A percentile compares a stretch with the other conserved stretches of the same genome.
phyloP scores from a whole-genome alignment of 2,329 filamentous ascomycete genomes.

The Phaeosphaeriaceae sp. region DNA sequence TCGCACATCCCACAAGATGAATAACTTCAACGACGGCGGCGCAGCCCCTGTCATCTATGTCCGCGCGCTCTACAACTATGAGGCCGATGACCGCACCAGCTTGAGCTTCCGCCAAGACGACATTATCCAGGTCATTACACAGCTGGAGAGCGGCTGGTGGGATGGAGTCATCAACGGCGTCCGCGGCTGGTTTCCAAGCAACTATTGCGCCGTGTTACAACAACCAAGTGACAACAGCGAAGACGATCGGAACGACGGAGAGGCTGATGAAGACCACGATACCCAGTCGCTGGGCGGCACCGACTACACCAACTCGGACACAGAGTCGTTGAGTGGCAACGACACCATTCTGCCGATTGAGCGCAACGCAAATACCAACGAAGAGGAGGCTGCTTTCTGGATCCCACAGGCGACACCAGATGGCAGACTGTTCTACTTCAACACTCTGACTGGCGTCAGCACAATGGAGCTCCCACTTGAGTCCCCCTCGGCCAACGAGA shows the following conservation, averaged over 20 bases:
- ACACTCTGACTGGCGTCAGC: conserved; percentile 93
- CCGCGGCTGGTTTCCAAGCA: conserved; percentile 98
- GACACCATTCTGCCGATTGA: conserved; percentile 68
- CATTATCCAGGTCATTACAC: conserved; percentile 97
- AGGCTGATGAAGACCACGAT: conserved; percentile 57
- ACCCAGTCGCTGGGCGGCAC: conserved; percentile 53
- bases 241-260: conserved; percentile 64
- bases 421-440: conserved; percentile 95
- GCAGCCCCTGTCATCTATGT: conserved; percentile 76
- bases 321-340: conserved; percentile 52
- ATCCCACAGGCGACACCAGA: conserved; percentile 96
- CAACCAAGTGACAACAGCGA: conserved; percentile 75
- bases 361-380: conserved; percentile 64
- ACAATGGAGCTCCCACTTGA: conserved; percentile 95
- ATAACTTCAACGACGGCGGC: conserved; percentile 57
- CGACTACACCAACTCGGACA: conserved; percentile 51
- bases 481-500: conserved; percentile 82
- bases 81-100: conserved; percentile 95
- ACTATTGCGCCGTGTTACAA: conserved; percentile 90
- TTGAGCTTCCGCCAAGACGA: conserved; percentile 96
- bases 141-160: conserved; percentile 99
- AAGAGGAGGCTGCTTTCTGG: conserved; percentile 95
- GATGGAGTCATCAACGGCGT: conserved; percentile 97
- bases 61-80: conserved; percentile 91
- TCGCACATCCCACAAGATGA: conserved; percentile 48